A percentile compares a stretch with the other conserved stretches of the same genome.
These are phyloP conservation scores for Ambispora gerdemannii DNA, from an alignment of 192 early-diverging fungal species.

Conservation along the genomic window DNA sequence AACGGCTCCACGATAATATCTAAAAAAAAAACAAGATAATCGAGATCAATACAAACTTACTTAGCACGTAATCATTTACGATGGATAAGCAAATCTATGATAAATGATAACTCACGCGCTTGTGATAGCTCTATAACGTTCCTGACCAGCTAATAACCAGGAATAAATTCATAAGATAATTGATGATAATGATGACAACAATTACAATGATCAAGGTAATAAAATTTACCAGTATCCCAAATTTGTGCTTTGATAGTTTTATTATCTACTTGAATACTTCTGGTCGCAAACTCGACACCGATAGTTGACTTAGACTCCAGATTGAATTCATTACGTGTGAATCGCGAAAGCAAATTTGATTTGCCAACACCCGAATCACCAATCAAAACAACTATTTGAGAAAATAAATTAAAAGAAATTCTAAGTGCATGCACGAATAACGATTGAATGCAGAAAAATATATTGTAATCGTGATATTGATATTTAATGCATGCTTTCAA, in stretches of 20 bases:
- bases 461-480: no score
- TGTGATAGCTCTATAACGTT: slow-evolving; percentile 84
- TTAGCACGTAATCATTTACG: no score
- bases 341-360: slow-evolving; percentile 94
- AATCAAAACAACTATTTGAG: slow-evolving; percentile 73
- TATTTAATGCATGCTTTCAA: no score
- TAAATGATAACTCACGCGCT: slow-evolving; percentile 46
- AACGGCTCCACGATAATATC: slow-evolving; percentile 95
- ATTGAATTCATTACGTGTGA: slow-evolving; percentile 98
- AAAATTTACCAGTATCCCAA: slow-evolving; percentile 91
- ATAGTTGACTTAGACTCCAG: slow-evolving; percentile 98
- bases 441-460: no score
- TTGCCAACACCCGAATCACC: slow-evolving; percentile 97
- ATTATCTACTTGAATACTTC: slow-evolving; percentile 92
- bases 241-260: slow-evolving; percentile 99
- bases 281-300: slow-evolving; percentile 97
- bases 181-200: slow-evolving; percentile 8
- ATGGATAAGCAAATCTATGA: neutral
- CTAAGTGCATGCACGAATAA: no score
- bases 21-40: slow-evolving; percentile 32
- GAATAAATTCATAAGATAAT: slow-evolving; percentile 20
- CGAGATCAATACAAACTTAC: neutral
- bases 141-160: slow-evolving; percentile 52
- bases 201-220: slow-evolving; percentile 2
- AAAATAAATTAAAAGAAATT: neutral